Evolutionary conservation across 768 basidiomycete genomes (phyloP), one percentile per base, ranked within the genome.

Genomic region (Suillus plorans): DNA sequence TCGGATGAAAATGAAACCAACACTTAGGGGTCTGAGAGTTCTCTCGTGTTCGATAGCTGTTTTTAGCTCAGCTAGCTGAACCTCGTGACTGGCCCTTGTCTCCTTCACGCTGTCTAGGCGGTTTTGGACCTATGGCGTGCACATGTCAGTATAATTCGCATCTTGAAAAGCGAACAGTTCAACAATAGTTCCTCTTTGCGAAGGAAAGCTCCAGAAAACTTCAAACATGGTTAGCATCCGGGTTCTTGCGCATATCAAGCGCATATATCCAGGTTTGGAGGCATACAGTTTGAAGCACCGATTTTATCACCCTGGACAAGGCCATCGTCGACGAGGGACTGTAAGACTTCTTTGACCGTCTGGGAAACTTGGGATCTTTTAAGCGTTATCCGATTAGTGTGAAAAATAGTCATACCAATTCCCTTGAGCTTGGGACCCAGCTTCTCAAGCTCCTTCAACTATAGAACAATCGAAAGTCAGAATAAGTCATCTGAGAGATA

Each of bases 131-230:
- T 89, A 69, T 13, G 28, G 28, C 12, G 12, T 18, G 5, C 9
- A 1, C 52, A 34, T 34, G 44, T 62, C 22, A 66, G 62, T 39
- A 65, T n/a, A 22, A n/a, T 22, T 39, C 1, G 36, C 47, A 37
- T 14, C 1, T 59, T 20, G 5, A 63, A 22, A 62, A 39, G 58
- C 65, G 76, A 28, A 42, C 18, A 22, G 22, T 20, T 20, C 41
- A 42, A 95, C 95, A 70, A 88, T 82, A 9, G 89, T 86, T 5
- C 95, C 94, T 55, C 87, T 85, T 64, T 95, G 92, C 1, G 93
- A 95, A 18, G 95, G 95, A 74, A 97, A 97, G 71, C 92, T 92
- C 95, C 95, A 97, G 75, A 93, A 97, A 78, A 96, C 95, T 96
- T 22, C 25, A 41, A 41, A 22, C 18, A 22, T 12, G 2, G 55